phyloP scores from a whole-genome alignment of 108 stramenopile genomes.

The Mediolabrus comicus region DNA sequence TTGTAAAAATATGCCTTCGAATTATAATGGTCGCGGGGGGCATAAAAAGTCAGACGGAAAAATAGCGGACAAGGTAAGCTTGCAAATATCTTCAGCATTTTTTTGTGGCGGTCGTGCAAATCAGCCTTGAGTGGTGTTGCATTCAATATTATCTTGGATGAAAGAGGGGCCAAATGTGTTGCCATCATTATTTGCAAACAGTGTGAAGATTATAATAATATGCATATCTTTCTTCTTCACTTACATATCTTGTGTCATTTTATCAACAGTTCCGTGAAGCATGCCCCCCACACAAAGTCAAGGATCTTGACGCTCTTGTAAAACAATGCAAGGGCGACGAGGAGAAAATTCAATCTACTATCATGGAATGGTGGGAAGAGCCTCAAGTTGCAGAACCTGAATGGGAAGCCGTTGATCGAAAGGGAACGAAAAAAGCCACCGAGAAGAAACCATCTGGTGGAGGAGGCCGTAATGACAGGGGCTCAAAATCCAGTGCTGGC shows the following conservation, averaged over 20 bases:
- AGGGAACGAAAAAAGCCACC: slow-evolving; percentile 50
- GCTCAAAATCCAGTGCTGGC: neutral
- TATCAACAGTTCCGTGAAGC: slow-evolving; percentile 49
- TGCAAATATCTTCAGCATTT: neutral
- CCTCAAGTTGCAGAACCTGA: slow-evolving; percentile 53
- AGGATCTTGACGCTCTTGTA: slow-evolving; percentile 78
- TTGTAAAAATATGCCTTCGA: slow-evolving; percentile 21
- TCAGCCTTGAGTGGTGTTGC: neutral
- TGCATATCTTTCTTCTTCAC: too few relatives aligned
- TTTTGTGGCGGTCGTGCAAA: neutral
- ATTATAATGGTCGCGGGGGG: slow-evolving; percentile 19
- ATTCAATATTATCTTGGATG: neutral
- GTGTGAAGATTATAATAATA: too few relatives aligned
- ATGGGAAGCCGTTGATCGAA: slow-evolving; percentile 79
- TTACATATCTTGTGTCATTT: neutral
- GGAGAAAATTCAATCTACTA: slow-evolving; percentile 65
- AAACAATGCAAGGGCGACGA: slow-evolving; percentile 82
- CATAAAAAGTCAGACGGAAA: slow-evolving; percentile 38
- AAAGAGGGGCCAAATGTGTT: too few relatives aligned
- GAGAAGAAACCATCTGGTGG: slow-evolving; percentile 4
- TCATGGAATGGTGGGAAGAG: slow-evolving; percentile 84
- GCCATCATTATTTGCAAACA: too few relatives aligned
- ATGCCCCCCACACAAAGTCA: slow-evolving; percentile 77
- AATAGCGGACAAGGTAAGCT: slow-evolving; percentile 48
- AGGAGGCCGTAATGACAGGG: slow-evolving; percentile 4